phyloP scores from a whole-genome alignment of 176 grass and related monocot species.

The Sorghum bicolor region Sorghum_bicolor_NCBIv3 NC_012871.2:9171501-9172000 shows the following conservation, averaged over 20 bases:
- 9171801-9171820: neutral
- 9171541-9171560: neutral
- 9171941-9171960: neutral
- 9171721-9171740: neutral
- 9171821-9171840: neutral
- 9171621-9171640: neutral
- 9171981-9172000: neutral
- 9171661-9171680: neutral
- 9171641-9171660: neutral
- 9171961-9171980: neutral
- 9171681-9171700: neutral
- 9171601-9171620: neutral
- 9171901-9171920: neutral
- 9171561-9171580: neutral
- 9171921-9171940: neutral
- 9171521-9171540: too few relatives aligned
- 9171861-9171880: neutral
- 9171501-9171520: too few relatives aligned
- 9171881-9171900: neutral
- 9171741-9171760: neutral
- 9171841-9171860: neutral
- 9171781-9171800: neutral
- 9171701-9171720: neutral
- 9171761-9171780: neutral
- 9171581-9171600: neutral